A percentile compares a stretch with the other conserved stretches of the same genome.
Evolutionary conservation across 345 rosid species (phyloP).

Genomic region (Citrus hindsii): DNA sequence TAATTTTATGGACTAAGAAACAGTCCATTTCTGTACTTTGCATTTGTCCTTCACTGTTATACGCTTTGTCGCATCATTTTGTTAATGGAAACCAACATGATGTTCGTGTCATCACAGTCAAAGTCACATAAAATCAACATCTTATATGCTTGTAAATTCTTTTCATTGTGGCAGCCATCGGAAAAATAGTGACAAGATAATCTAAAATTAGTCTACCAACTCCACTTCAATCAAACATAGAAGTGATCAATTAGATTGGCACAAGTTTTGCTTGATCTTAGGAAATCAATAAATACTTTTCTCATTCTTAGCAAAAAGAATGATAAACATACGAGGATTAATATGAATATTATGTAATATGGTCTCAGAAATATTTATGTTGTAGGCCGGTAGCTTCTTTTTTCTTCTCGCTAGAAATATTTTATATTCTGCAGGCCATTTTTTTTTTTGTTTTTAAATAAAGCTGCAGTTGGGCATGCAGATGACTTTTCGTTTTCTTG

Average conservation of each 20-base stretch:
- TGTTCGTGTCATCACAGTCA: constrained; percentile 23
- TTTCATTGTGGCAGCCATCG: not conserved
- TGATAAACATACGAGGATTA: not conserved
- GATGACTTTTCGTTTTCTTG: too few species aligned
- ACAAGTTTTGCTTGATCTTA: not conserved
- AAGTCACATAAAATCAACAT: not conserved
- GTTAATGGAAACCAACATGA: constrained; percentile 18
- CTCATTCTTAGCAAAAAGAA: not conserved
- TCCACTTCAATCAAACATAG: not conserved
- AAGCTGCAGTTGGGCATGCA: not conserved
- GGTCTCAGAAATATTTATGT: too few species aligned
- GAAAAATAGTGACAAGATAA: too few species aligned
- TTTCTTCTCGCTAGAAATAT: not conserved
- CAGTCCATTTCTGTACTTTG: constrained; percentile 23
- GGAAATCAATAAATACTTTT: not conserved
- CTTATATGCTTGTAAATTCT: not conserved
- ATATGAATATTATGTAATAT: too few species aligned
- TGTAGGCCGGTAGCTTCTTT: too few species aligned
- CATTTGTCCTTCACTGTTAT: constrained; percentile 24
- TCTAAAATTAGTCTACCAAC: not conserved
- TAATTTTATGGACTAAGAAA: constrained; percentile 10
- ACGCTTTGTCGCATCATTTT: constrained; percentile 1
- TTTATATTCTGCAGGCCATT: constrained; percentile 19
- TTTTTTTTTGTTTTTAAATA: too few species aligned
- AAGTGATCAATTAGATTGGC: not conserved